Conservation (phyloP, 306 rosid species). For the Cicer bijugum region DNA sequence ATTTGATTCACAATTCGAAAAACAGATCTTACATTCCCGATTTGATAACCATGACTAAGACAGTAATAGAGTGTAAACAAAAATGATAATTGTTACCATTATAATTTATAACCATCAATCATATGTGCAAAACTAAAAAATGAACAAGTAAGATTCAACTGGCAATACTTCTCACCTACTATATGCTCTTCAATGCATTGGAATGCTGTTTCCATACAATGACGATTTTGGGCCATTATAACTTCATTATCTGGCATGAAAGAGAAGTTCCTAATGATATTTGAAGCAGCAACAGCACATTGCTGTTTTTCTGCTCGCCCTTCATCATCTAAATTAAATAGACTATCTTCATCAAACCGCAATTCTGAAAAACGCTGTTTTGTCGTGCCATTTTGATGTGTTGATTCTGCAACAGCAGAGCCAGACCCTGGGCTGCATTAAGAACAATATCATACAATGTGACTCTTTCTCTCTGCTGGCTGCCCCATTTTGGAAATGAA, state of each 20-base stretch:
- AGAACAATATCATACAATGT: conserved; percentile 48
- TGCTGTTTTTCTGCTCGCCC: conserved; percentile 90
- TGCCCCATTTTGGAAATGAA: conserved; percentile 8
- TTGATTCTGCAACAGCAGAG: conserved; percentile 59
- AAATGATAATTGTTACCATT: neutral
- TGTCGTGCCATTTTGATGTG: conserved; percentile 52
- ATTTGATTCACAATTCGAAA: too few relatives aligned
- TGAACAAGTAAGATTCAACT: conserved; percentile 21
- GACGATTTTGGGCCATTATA: conserved; percentile 93
- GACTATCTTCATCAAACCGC: conserved; percentile 90
- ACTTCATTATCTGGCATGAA: conserved; percentile 98
- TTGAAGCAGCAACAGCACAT: conserved; percentile 94
- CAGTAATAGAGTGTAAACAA: neutral
- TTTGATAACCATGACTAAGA: too few relatives aligned
- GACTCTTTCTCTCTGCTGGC: conserved; percentile 31
- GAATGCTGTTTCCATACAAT: conserved; percentile 87
- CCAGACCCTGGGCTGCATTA: conserved; percentile 63
- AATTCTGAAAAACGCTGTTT: conserved; percentile 71
- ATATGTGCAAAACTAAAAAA: conserved; percentile 16
- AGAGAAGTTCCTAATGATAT: conserved; percentile 90
- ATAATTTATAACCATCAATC: neutral
- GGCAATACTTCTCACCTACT: conserved; percentile 57
- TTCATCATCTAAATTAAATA: conserved; percentile 89
- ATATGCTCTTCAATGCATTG: conserved; percentile 85
- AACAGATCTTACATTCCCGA: too few relatives aligned